Percentiles rank a stretch among this genome's conserved stretches.
Evolutionary conservation across 805 yeast genomes (phyloP).

Genomic region (Saccharomyces cerevisiae): DNA sequence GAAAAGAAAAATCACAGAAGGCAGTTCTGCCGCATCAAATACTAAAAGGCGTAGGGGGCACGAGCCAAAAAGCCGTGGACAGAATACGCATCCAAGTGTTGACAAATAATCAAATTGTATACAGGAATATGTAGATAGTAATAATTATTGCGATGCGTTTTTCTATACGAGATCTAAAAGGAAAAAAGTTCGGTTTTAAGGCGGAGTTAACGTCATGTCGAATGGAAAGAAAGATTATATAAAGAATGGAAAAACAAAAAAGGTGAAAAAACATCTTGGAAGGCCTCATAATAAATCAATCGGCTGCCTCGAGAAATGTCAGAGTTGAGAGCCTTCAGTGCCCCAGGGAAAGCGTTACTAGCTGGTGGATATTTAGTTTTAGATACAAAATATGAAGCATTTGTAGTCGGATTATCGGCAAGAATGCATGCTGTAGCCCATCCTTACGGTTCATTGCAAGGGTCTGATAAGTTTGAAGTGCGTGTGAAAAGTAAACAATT

Average conservation of each 20-base stretch:
- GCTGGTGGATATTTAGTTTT: constrained; percentile 94
- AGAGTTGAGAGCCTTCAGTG: constrained; percentile 53
- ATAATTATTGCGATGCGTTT: background rate
- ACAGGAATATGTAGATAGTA: background rate
- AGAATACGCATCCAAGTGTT: background rate
- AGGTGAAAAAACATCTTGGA: background rate
- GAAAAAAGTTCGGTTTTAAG: background rate
- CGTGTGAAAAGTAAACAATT: constrained; percentile 72
- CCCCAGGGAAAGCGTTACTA: constrained; percentile 90
- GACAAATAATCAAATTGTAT: background rate
- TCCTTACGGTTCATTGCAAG: constrained; percentile 3
- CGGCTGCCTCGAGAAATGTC: constrained; percentile 1
- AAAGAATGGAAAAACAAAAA: background rate
- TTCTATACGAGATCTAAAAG: background rate
- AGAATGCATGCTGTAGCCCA: constrained; percentile 68
- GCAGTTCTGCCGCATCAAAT: background rate
- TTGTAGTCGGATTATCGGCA: constrained; percentile 80
- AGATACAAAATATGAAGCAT: constrained; percentile 65
- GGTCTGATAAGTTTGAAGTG: constrained; percentile 26
- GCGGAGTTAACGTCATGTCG: background rate
- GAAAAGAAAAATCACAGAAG: constrained; percentile 4
- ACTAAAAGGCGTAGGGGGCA: constrained; percentile 1
- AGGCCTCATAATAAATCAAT: background rate
- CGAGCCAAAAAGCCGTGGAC: background rate
- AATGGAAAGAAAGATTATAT: background rate